Evolutionary conservation across 805 yeast genomes (phyloP).

Genomic region (Pichia scutulata): DNA sequence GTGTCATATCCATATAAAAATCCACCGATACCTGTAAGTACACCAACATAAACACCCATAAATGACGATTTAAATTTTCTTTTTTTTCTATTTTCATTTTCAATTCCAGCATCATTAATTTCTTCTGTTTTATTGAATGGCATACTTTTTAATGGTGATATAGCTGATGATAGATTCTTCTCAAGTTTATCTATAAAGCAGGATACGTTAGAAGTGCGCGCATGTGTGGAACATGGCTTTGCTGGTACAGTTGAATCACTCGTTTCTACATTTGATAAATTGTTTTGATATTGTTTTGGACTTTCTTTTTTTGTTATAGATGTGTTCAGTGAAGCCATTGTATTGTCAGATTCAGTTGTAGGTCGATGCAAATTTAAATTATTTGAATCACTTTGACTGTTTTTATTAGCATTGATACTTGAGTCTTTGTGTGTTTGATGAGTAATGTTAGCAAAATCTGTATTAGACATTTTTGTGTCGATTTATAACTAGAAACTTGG

Average conservation of each 20-base stretch:
- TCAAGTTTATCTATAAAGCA: background rate
- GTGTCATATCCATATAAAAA: conserved; percentile 87
- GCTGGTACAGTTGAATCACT: background rate
- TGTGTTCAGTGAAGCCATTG: background rate
- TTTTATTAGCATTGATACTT: background rate
- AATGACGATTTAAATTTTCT: conserved; percentile 35
- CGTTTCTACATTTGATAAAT: background rate
- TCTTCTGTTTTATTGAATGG: background rate
- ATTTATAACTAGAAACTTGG: background rate
- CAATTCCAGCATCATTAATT: background rate
- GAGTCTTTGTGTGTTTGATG: background rate
- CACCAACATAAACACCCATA: conserved; percentile 67
- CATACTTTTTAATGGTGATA: background rate
- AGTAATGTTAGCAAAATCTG: background rate
- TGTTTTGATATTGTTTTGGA: background rate
- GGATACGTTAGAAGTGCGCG: background rate
- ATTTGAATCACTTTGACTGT: background rate
- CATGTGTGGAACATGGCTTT: background rate
- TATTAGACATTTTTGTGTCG: background rate
- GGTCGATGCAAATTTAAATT: background rate
- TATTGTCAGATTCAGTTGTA: background rate
- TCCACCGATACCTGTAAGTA: conserved; percentile 86
- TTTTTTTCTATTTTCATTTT: background rate
- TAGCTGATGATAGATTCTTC: background rate
- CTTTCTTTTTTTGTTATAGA: background rate